A percentile compares a stretch with the other conserved stretches of the same genome.
Evolutionary conservation across 495 filamentous ascomycete genomes (phyloP).

Genomic region (Penicillium silybi): DNA sequence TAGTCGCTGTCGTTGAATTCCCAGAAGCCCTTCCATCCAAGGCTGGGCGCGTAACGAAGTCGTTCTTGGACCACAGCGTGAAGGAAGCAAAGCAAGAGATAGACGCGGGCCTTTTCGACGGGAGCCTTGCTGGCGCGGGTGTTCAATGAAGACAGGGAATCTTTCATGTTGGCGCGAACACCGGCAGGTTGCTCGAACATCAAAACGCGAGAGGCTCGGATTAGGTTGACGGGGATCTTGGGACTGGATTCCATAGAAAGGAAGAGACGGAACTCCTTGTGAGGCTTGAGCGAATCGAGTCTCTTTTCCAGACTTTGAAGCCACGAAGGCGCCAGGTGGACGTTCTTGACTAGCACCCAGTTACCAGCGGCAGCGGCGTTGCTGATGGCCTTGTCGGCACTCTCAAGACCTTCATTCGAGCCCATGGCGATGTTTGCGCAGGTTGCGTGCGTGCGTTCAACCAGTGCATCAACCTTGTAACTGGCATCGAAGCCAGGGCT

Average conservation of each 20-base stretch:
- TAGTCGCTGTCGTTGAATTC: constrained; percentile 99
- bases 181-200: constrained; percentile 99
- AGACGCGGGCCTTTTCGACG: constrained; percentile 86
- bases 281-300: constrained; percentile 90
- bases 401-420: constrained; percentile 87
- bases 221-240: constrained; percentile 94
- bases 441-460: constrained; percentile 71
- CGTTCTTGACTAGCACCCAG: constrained; percentile 99
- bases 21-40: constrained; percentile 99
- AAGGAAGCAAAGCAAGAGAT: constrained; percentile 87
- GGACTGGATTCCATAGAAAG: constrained; percentile 96
- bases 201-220: constrained; percentile 87
- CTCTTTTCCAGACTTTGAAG: constrained; percentile 95
- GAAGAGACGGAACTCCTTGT: constrained; percentile 92
- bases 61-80: constrained; percentile 96
- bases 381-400: constrained; percentile 90
- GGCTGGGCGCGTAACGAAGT: constrained; percentile 86
- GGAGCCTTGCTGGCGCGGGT: constrained; percentile 75
- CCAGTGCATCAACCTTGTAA: constrained; percentile 95
- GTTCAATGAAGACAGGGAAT: constrained; percentile 81
- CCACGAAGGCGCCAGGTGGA: constrained; percentile 94
- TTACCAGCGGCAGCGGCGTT: constrained; percentile 88
- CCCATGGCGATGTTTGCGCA: constrained; percentile 99
- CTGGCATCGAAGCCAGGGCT: constrained; percentile 96
- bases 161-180: constrained; percentile 97